phyloP scores from a whole-genome alignment of 208 protist species.

The Leishmania tarentolae region DNA sequence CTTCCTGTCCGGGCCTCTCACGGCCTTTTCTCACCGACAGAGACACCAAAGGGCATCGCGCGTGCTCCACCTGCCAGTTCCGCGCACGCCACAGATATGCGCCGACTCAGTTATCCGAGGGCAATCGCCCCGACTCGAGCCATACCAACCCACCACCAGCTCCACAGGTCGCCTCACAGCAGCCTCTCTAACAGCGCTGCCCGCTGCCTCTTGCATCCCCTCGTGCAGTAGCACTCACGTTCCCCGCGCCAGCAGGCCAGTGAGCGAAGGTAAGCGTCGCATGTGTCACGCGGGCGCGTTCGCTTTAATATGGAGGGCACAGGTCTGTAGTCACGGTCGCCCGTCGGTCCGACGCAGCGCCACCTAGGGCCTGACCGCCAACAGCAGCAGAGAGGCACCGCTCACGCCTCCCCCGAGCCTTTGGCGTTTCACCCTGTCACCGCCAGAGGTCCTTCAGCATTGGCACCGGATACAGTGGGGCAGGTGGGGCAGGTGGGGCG shows the following conservation, averaged over 20 bases:
- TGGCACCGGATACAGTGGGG: too few species aligned
- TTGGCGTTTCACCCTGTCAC: neutral
- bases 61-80: too few species aligned
- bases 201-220: neutral
- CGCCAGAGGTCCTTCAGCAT: neutral
- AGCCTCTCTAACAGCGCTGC: neutral
- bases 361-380: neutral
- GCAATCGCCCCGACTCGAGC: neutral
- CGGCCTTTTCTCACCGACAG: too few species aligned
- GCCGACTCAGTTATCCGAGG: conserved; percentile 26
- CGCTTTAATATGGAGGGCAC: neutral
- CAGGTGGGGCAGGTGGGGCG: too few species aligned
- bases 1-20: too few species aligned
- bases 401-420: neutral
- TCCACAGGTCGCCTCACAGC: neutral
- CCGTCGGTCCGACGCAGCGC: neutral
- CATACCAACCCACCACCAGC: conserved; percentile 16
- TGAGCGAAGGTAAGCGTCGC: neutral
- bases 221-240: neutral
- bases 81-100: conserved; percentile 14
- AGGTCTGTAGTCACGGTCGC: neutral
- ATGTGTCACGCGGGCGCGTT: neutral
- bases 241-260: neutral
- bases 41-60: too few species aligned
- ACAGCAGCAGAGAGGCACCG: neutral